A percentile compares a stretch with the other conserved stretches of the same genome.
These are phyloP conservation scores for Knoxia roxburghii DNA, from an alignment of 257 asterid genomes.

Conservation along the genomic window DNA sequence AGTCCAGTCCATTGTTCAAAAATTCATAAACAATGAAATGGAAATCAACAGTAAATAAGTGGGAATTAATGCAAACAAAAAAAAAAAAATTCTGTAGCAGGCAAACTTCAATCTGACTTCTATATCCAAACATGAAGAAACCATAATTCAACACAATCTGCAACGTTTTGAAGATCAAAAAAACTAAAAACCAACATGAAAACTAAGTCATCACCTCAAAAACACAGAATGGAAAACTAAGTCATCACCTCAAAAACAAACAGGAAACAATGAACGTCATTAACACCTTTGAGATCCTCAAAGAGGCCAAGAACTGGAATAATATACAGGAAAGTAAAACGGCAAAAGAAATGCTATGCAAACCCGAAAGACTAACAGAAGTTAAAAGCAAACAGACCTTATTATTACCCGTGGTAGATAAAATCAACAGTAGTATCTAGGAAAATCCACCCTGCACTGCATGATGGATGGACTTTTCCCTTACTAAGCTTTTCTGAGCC, in stretches of 20 bases:
- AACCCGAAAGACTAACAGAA: neutral
- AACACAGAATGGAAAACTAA: no score
- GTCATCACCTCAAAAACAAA: no score
- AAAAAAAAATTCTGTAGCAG: neutral
- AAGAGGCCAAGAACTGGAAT: neutral
- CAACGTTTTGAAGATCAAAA: neutral
- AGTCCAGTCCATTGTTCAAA: neutral
- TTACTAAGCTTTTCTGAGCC: neutral
- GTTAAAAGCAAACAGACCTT: constrained; percentile 2
- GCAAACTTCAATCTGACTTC: neutral
- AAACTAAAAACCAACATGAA: neutral
- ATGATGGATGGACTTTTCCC: constrained; percentile 5
- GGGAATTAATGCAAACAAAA: neutral
- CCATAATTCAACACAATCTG: neutral
- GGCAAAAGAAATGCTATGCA: no score
- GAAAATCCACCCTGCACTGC: neutral
- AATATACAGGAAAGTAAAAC: no score
- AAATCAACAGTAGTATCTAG: constrained; percentile 4
- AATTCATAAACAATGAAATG: neutral
- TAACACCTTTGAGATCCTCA: neutral
- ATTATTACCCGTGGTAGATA: neutral
- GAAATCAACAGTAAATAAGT: neutral
- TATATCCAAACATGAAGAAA: neutral
- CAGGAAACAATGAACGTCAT: no score
- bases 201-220: neutral